Base-by-base conservation (phyloP, 176 grass and related monocot species). In the Carex littledalei region DNA sequence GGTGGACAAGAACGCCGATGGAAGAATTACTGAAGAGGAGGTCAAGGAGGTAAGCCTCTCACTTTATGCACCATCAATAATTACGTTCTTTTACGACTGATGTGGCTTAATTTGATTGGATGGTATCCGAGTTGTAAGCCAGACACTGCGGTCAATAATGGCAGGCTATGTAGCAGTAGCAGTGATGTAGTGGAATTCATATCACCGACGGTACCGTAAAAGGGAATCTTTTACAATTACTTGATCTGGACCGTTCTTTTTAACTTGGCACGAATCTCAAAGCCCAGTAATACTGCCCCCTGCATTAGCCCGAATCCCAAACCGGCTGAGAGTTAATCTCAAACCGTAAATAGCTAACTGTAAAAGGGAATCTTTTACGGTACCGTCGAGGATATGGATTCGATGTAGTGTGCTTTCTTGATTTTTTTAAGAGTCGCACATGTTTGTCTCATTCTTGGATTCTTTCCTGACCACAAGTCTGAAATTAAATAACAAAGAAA, bases 1-100 rank as follows among this genome's bases (percentile, higher is more conserved):
- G 95, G 91, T 98, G 10, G 93, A 98, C 83, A 98, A 95, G 95
- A 86, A 98, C 88, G 91, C 91, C 14, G 89, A 98, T 67, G 95
- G 95, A 17, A 66, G 95, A 84, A 93, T 98, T 68, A 90, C 91
- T 8, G 95, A 95, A 89, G 77, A 85, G 49, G 95, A 98, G 86
- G 93, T 94, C 9, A 94, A 88, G 70, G 88, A 93, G 91, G 94
- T 97, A 86, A 77, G 8, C 65, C 12, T 47, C 4, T 50, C 18
- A 6, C 0, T 56, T 31, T 3, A 8, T 41, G 18, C 81, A 68
- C 81, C 62, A 65, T 50, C 10, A 83, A 35, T 32, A 78, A 18
- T 83, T 83, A 83, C 63, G 31, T 64, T 65, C 9, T 64, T 29
- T 64, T 63, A 49, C 21, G 12, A 52, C 17, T 49, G 5, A 67